Evolutionary conservation across 371 early-diverging fungal species (phyloP), one percentile per base, ranked within the genome.

Genomic region (Syncephalastrum contaminatum): DNA sequence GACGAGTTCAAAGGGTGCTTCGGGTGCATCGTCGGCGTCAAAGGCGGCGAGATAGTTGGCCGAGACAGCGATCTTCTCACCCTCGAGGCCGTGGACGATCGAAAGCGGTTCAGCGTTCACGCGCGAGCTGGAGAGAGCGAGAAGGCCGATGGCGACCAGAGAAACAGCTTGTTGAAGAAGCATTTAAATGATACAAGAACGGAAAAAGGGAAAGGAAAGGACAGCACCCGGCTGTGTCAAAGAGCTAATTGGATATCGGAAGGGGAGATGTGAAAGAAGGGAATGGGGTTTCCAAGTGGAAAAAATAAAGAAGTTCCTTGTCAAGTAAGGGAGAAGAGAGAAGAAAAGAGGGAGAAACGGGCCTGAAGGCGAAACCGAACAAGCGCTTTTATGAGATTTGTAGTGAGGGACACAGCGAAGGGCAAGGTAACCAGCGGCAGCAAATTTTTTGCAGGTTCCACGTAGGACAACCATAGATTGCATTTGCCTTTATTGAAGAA

Each of bases 391-490:
- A 30, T 30, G 36, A 30, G 36, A 30, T 30, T 30, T 30, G 36
- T 30, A 30, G 36, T 30, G 36, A 47, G 24, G 47, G 15, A 47
- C 47, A 25, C 14, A 47, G 48, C 22, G 46, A 46, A n/a, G 27
- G 21, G 36, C 50, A 39, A 36, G 19, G 45, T 45, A 27, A 22
- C 24, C 47, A 25, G 24, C 47, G 47, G 47, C 47, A 20, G 10
- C 36, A 30, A 30, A 30, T 30, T 30, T 30, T 25, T 30, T 30
- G 36, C 44, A 51, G 51, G 51, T 43, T 39, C 43, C 25, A 52
- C 40, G 66, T 66, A 22, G 59, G 42, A 66, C 66, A 62, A 62
- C 43, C 45, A 66, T 60, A 54, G 58, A 66, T 66, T 66, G 62
- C 62, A 61, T 66, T 58, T 30, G 36, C 20, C 53, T 57, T 54